Base-by-base conservation (phyloP, 148 eudicot genomes). In the Rhododendron kiyosumense region DNA sequence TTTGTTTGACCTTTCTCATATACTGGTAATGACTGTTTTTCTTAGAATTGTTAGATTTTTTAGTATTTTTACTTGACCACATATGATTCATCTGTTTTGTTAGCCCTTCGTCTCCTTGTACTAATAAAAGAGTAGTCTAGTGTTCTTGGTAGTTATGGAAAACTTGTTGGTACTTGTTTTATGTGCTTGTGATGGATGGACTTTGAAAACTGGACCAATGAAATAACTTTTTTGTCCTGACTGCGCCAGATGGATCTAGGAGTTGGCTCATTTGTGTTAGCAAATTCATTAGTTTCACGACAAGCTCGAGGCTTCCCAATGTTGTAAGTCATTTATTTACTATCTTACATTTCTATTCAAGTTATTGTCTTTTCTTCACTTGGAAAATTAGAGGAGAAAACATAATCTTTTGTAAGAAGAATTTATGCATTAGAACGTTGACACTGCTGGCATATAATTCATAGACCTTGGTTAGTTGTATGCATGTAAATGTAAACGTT, bases 261-360 rank as follows among this genome's bases (percentile, higher is more conserved):
- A 78, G 99, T 97, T 12, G 99, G 99, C 69, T 93, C 97, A 84
- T 97, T 94, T 97, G 98, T 97, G 41, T 85, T 95, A 57, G 91
- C 92, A 48, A 97, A 97, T 93, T 91, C 99, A 63, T 86, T 97
- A 85, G 98, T 97, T 89, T 97, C 99, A 86, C 95, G 94, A 34
- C 98, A 97, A 90, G 98, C 99, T 61, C 98, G 99, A 30, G 94
- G 94, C 75, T 87, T 94, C 78, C 88, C 88, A 65, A 90, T 89
- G 57, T 88, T 88, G 99, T 95, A 81, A 91, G 96, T 89, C 78
- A 45, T 81, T 78, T 24, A 48, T 63, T 26, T 48, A 49, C 38
- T 84, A 34, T 45, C 69, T 13, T 63, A 63, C 69, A 24, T 65
- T 85, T 45, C 17, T 38, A 2, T 73, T 79, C n/a, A 9, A 84